These are phyloP conservation scores for Ulmus americana DNA, from an alignment of 331 rosid genomes.

Conservation along the genomic window DNA sequence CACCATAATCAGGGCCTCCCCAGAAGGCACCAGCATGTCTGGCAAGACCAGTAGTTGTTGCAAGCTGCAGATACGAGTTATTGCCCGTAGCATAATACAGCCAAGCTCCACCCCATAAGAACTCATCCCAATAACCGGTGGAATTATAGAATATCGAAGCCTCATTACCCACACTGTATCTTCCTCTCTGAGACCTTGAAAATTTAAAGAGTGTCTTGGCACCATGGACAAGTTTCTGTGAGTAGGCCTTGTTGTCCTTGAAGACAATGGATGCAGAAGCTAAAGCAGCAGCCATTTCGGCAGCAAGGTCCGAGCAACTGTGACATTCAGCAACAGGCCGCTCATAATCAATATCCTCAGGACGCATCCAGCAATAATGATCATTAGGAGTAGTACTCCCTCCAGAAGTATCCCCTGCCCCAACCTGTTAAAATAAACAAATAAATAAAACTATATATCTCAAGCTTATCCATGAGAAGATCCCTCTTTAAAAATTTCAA, in stretches of 20 bases:
- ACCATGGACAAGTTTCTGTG: slow-evolving; percentile 94
- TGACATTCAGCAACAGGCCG: slow-evolving; percentile 59
- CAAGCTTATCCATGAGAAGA: not conserved
- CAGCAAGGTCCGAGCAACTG: slow-evolving; percentile 79
- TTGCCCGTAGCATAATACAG: slow-evolving; percentile 96
- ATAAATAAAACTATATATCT: slow-evolving; percentile 7
- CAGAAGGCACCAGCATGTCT: slow-evolving; percentile 95
- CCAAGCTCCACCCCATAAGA: slow-evolving; percentile 97
- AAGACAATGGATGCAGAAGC: slow-evolving; percentile 96
- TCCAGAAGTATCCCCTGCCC: slow-evolving; percentile 64
- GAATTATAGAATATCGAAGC: slow-evolving; percentile 80
- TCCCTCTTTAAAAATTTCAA: not conserved
- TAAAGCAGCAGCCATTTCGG: slow-evolving; percentile 93
- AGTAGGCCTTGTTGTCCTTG: slow-evolving; percentile 92
- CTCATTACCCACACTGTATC: slow-evolving; percentile 60
- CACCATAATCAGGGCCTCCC: slow-evolving; percentile 98
- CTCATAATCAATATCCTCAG: slow-evolving; percentile 80
- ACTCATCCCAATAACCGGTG: slow-evolving; percentile 78
- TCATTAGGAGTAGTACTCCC: slow-evolving; percentile 71
- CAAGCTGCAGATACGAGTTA: slow-evolving; percentile 71
- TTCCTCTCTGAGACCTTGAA: slow-evolving; percentile 66
- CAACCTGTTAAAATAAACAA: slow-evolving; percentile 50
- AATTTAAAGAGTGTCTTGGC: slow-evolving; percentile 75
- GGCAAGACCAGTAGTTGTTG: slow-evolving; percentile 72
- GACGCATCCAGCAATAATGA: slow-evolving; percentile 98